Conservation (phyloP, 305 asterid species). For the Fraxinus sp. region DNA sequence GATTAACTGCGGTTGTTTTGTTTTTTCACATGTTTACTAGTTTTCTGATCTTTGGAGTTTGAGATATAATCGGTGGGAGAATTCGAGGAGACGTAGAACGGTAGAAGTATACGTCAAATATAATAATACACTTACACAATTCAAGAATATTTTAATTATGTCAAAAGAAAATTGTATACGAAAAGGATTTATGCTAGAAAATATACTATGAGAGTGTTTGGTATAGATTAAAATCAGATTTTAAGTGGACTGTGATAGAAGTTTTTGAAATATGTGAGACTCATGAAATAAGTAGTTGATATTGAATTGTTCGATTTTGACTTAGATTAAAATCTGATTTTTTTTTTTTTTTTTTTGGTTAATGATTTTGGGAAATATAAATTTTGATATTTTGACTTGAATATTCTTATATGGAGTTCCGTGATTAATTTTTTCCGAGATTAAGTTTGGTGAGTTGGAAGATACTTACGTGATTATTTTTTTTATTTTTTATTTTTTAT, state of each 20-base stretch:
- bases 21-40: not conserved
- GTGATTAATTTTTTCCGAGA: not conserved
- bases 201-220: not conserved
- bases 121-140: too few relatives aligned
- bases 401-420: not conserved
- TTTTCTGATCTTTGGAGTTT: not conserved
- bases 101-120: not conserved
- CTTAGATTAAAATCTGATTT: too few relatives aligned
- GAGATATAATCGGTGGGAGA: not conserved
- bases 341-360: too few relatives aligned
- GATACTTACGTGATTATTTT: not conserved
- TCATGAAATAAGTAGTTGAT: too few relatives aligned
- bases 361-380: too few relatives aligned
- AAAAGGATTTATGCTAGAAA: not conserved
- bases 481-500: too few relatives aligned
- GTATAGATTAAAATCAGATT: too few relatives aligned
- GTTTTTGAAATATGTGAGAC: too few relatives aligned
- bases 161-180: not conserved
- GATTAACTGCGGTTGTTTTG: constrained; percentile 9
- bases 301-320: too few relatives aligned
- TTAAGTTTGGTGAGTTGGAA: not conserved
- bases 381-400: not conserved
- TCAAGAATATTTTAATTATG: not conserved
- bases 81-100: not conserved
- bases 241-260: too few relatives aligned